These are phyloP conservation scores for Fusarium sarcochroum DNA, from an alignment of 2,329 filamentous ascomycete species.

Conservation along the genomic window DNA sequence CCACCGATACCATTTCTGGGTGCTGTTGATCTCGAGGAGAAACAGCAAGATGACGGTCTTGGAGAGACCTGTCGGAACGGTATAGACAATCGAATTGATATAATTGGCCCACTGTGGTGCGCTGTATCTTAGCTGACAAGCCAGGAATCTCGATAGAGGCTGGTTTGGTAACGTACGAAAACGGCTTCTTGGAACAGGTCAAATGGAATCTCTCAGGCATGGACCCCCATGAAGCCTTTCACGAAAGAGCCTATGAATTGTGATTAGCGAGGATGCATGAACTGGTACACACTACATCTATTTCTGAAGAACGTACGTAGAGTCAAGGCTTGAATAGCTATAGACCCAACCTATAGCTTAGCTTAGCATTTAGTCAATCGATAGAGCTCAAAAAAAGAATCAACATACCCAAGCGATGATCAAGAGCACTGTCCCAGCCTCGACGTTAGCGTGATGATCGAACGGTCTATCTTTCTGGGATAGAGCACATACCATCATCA, in stretches of 20 bases:
- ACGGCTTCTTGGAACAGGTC: not conserved
- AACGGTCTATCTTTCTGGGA: too few species aligned
- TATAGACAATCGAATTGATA: not conserved
- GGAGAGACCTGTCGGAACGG: not conserved
- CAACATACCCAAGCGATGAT: not conserved
- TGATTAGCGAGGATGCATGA: too few species aligned
- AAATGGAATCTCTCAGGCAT: not conserved
- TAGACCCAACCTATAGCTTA: not conserved
- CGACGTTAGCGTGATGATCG: too few species aligned
- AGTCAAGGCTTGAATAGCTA: not conserved
- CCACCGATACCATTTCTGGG: not conserved
- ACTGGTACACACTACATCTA: too few species aligned
- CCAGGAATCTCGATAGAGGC: fast-evolving
- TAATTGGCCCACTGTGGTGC: not conserved
- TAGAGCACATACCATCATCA: not conserved
- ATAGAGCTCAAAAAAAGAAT: too few species aligned
- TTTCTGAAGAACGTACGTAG: not conserved
- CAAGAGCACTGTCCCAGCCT: not conserved
- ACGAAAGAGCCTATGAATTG: not conserved
- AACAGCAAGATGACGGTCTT: not conserved
- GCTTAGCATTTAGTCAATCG: not conserved
- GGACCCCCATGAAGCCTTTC: not conserved
- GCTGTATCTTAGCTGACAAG: not conserved
- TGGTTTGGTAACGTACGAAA: not conserved
- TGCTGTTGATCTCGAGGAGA: not conserved